These are phyloP conservation scores for Acrocalymma vagum DNA, from an alignment of 2,329 filamentous ascomycete species.

Conservation along the genomic window DNA sequence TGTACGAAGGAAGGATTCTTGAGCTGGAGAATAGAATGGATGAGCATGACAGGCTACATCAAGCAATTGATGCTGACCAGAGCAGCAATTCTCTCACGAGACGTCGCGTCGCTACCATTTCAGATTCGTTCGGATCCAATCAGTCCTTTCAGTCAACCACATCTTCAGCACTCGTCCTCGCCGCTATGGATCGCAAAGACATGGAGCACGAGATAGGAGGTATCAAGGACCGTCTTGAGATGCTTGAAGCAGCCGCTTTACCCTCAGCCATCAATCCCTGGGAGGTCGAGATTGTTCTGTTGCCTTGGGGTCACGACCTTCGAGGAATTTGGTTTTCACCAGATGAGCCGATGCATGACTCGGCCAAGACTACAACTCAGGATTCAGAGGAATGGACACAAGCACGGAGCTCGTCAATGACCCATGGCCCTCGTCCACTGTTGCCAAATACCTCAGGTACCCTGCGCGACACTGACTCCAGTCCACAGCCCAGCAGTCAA, in stretches of 20 bases:
- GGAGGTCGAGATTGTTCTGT: conserved; percentile 78
- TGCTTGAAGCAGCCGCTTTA: conserved; percentile 65
- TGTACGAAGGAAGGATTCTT: conserved; percentile 71
- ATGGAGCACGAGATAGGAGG: conserved; percentile 54
- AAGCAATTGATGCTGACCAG: conserved; percentile 37
- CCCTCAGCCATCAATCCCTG: conserved; percentile 73
- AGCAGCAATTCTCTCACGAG: conserved; percentile 35
- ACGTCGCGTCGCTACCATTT: conserved; percentile 39
- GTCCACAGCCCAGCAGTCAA: conserved; percentile 23
- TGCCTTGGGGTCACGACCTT: conserved; percentile 71
- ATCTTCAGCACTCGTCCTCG: conserved; percentile 46
- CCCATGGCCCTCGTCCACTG: conserved; percentile 6
- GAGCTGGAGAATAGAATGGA: conserved; percentile 69
- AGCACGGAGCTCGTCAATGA: conserved; percentile 20
- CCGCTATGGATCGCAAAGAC: conserved; percentile 48
- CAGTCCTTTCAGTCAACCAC: conserved; percentile 46
- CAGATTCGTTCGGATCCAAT: conserved; percentile 52
- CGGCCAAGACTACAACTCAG: conserved; percentile 45
- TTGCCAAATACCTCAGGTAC: no score
- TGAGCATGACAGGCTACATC: conserved; percentile 49
- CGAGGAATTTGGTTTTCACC: conserved; percentile 62
- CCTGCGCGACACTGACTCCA: conserved; percentile 34
- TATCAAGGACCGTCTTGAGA: conserved; percentile 58
- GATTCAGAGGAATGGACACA: conserved; percentile 59
- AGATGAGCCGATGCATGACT: conserved; percentile 49